Evolutionary conservation across 1,284 basidiomycete genomes (phyloP), one percentile per base, ranked within the genome.

Genomic region (Fistulina hepatica): DNA sequence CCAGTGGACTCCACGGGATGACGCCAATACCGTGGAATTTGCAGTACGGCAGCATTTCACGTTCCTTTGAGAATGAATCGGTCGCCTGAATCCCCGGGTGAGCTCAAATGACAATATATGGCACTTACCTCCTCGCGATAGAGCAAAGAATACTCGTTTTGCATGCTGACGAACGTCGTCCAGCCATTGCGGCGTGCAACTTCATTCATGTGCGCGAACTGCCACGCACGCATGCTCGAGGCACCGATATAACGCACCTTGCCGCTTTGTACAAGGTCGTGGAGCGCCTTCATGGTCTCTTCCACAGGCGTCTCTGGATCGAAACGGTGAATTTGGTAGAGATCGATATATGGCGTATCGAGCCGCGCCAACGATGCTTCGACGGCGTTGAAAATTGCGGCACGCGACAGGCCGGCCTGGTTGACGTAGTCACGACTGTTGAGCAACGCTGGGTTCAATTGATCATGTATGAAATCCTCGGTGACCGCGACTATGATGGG

Each of bases 331-430:
- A 65, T 62, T 40, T 66, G 64, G 20, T 67, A 50, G 3, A 71
- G 55, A 44, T 72, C 69, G 34, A 73, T 53, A 47, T 71, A 69
- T 7, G 64, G 44, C 7, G 60, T 64, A 22, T 60, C 45, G 5
- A 72, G 56, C 40, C 60, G 57, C 41, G 58, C 57, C 8, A 63
- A 52, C 2, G 52, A 57, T 2, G 44, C 54, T 11, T 63, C 51
- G 13, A 63, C 56, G 10, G 52, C 47, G 30, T 63, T 58, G 50
- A 63, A 60, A 30, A 64, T 60, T 2, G 55, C 57, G n/a, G 48
- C 46, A 13, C 60, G 53, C 21, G 55, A 59, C 3, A 62, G 49
- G 8, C 63, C 61, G 9, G 23, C 6, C 33, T 70, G 63, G 48
- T 73, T 71, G 37, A 65, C 49, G 42, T 63, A 65, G 28, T 62